Percentiles rank a stretch among this genome's conserved stretches.
Conservation (phyloP, 2,329 filamentous ascomycete species). For the Laburnicola sp. region DNA sequence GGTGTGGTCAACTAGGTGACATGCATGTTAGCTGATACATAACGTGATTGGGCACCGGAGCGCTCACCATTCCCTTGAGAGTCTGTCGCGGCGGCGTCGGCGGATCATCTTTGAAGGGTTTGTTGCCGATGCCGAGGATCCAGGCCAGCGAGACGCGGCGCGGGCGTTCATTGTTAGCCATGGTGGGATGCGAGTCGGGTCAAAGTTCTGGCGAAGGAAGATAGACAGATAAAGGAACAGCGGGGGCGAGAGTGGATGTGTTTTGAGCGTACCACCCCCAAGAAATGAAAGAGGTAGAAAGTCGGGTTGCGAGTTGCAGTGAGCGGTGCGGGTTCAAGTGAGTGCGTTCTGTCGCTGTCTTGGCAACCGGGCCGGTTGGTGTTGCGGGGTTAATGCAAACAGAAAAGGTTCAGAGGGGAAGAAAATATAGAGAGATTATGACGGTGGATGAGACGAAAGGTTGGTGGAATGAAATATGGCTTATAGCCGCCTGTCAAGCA, state of each 20-base stretch:
- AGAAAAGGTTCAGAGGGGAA: neutral
- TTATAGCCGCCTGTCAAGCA: no score
- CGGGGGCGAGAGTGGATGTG: no score
- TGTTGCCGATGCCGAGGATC: slow-evolving; percentile 34
- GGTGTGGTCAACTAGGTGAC: slow-evolving; percentile 21
- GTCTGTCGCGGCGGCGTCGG: slow-evolving; percentile 10
- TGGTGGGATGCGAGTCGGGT: neutral
- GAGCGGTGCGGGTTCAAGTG: neutral
- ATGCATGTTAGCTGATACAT: slow-evolving; percentile 5
- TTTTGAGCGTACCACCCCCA: no score
- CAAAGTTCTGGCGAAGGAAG: neutral
- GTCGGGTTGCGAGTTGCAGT: neutral
- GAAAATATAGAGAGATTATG: neutral
- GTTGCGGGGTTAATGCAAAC: neutral
- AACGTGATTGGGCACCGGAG: neutral
- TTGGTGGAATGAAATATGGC: no score
- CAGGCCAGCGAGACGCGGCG: slow-evolving; percentile 32
- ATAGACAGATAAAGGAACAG: neutral
- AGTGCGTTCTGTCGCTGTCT: neutral
- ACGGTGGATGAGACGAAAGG: neutral
- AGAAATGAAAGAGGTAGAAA: neutral
- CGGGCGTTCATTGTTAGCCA: slow-evolving; percentile 17
- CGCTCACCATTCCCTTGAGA: slow-evolving; percentile 17
- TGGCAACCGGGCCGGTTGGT: neutral
- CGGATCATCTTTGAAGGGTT: slow-evolving; percentile 30